Conservation (phyloP, 1,284 basidiomycete species). For the Anthracocystis panici-leucophaei region DNA sequence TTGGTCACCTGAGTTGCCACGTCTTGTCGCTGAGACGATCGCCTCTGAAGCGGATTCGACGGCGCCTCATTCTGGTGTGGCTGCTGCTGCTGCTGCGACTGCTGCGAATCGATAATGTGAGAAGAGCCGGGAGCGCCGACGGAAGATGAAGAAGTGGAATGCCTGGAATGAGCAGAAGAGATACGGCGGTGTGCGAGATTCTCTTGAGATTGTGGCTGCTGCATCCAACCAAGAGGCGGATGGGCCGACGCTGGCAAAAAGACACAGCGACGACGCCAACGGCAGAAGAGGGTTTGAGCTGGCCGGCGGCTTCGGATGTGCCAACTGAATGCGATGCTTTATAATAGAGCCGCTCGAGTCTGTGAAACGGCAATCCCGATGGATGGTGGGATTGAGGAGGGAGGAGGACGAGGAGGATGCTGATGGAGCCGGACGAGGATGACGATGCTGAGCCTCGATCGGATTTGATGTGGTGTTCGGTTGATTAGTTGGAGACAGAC, state of each 20-base stretch:
- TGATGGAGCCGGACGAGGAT: slow-evolving; percentile 1
- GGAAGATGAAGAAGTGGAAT: slow-evolving; percentile 27
- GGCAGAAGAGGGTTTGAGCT: background rate
- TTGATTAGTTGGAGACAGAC: background rate
- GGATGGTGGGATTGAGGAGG: background rate
- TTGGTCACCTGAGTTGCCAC: slow-evolving; percentile 37
- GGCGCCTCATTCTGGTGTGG: slow-evolving; percentile 26
- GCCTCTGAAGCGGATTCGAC: slow-evolving; percentile 14
- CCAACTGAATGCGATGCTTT: background rate
- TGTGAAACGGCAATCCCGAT: background rate
- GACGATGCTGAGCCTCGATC: slow-evolving; percentile 7
- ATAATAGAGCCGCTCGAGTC: background rate
- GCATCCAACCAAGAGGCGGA: slow-evolving; percentile 35
- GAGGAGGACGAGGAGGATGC: slow-evolving; percentile 2
- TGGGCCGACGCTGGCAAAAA: slow-evolving; percentile 19
- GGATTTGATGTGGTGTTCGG: background rate
- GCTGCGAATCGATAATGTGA: slow-evolving; percentile 18
- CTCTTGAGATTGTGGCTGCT: slow-evolving; percentile 31
- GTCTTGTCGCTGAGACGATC: slow-evolving; percentile 17
- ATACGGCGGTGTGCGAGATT: slow-evolving; percentile 16
- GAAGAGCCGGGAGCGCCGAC: slow-evolving; percentile 19
- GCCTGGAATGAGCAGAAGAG: slow-evolving; percentile 18
- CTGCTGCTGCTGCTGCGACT: slow-evolving; percentile 13
- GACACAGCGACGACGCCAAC: slow-evolving; percentile 27
- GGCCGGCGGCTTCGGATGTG: background rate